These are phyloP conservation scores for Exsudoporus frostii DNA, from an alignment of 768 basidiomycete species.

Conservation along the genomic window DNA sequence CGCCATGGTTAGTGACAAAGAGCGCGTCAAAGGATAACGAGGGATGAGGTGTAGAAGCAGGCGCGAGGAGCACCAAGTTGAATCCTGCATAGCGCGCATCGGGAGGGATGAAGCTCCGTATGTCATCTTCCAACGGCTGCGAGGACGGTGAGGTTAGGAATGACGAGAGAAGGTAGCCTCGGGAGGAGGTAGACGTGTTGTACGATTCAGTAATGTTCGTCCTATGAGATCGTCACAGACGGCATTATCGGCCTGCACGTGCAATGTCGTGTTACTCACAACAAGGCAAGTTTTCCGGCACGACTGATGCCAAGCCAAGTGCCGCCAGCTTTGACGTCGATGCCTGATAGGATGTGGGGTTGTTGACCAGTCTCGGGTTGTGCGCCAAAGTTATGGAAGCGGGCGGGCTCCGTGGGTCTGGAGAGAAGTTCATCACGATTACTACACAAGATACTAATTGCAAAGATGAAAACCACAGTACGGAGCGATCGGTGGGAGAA, in stretches of 20 bases:
- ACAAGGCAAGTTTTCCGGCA: conserved; percentile 62
- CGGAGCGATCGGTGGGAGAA: conserved; percentile 1
- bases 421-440: conserved; percentile 76
- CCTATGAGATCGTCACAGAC: conserved; percentile 38
- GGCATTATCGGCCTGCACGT: neutral
- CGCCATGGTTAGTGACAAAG: conserved; percentile 70
- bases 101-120: conserved; percentile 43
- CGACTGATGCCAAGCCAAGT: conserved; percentile 78
- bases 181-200: conserved; percentile 49
- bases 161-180: conserved; percentile 65
- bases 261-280: conserved; percentile 46
- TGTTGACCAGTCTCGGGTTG: conserved; percentile 8
- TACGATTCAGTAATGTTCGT: conserved; percentile 82
- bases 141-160: conserved; percentile 58
- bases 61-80: conserved; percentile 69
- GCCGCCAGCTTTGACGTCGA: conserved; percentile 70
- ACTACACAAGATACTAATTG: conserved; percentile 60
- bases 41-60: conserved; percentile 16
- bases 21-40: conserved; percentile 48
- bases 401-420: conserved; percentile 62
- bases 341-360: conserved; percentile 63
- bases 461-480: neutral
- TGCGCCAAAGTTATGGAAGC: conserved; percentile 63
- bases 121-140: conserved; percentile 47
- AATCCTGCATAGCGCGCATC: conserved; percentile 71